A percentile compares a stretch with the other conserved stretches of the same genome.
phyloP scores from a whole-genome alignment of 768 basidiomycete species.

The Tubosaeta sp. region DNA sequence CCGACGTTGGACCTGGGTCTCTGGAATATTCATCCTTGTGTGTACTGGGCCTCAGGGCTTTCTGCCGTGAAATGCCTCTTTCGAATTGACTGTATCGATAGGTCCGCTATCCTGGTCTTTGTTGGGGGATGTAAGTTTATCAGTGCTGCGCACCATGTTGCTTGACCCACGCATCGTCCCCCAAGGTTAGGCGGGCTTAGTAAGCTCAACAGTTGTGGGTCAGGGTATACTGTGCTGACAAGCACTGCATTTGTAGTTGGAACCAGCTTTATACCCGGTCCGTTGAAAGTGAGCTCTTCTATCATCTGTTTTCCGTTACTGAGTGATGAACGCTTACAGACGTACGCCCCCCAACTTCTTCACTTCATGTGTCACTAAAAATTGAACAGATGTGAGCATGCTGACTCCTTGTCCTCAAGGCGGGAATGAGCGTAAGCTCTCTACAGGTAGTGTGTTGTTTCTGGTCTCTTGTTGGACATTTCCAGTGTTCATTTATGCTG shows the following conservation, averaged over 20 bases:
- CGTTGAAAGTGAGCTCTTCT: background rate
- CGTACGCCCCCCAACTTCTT: background rate
- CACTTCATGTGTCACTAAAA: background rate
- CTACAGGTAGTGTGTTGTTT: constrained; percentile 3
- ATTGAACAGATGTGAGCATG: constrained; percentile 8
- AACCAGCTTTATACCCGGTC: background rate
- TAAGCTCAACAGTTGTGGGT: background rate
- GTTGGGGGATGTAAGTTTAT: constrained; percentile 1
- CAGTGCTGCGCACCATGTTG: background rate
- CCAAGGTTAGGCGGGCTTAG: background rate
- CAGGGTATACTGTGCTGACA: background rate
- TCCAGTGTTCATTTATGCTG: constrained; percentile 4
- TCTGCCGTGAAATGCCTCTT: background rate
- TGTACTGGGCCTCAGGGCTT: background rate
- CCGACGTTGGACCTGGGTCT: constrained; percentile 1
- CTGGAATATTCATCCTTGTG: background rate
- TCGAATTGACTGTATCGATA: background rate
- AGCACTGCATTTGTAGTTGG: background rate
- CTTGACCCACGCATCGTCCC: background rate
- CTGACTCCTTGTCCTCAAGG: background rate
- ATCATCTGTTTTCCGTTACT: background rate
- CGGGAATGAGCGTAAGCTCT: background rate
- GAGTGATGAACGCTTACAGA: background rate
- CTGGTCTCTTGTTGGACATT: constrained; percentile 1
- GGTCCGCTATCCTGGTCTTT: constrained; percentile 3